Evolutionary conservation across 805 yeast genomes (phyloP).

Genomic region (Saccharomycopsis microspora): DNA sequence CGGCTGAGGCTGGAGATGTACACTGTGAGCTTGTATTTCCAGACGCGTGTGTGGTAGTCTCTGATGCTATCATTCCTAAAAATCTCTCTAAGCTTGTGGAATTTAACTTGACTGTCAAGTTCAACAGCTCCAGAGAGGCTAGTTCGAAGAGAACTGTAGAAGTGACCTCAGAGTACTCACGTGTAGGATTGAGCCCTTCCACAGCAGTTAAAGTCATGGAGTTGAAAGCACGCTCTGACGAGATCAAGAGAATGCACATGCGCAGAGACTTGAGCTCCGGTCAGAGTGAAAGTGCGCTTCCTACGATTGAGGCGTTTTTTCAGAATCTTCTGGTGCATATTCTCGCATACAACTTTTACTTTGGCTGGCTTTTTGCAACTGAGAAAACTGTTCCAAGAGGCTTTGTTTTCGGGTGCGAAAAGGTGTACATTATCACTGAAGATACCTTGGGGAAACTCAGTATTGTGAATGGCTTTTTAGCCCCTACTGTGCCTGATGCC

Average conservation of each 20-base stretch:
- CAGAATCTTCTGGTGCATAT: slow-evolving; percentile 44
- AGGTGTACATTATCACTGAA: slow-evolving; percentile 55
- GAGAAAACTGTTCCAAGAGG: slow-evolving; percentile 20
- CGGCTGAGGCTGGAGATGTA: not conserved
- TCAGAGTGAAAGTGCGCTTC: slow-evolving; percentile 3
- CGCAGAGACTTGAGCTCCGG: not conserved
- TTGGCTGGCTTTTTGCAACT: slow-evolving; percentile 69
- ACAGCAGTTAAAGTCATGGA: slow-evolving; percentile 31
- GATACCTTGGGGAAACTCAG: slow-evolving; percentile 56
- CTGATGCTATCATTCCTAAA: slow-evolving; percentile 7
- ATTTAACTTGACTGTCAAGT: slow-evolving; percentile 31
- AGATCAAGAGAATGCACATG: not conserved
- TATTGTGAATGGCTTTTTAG: slow-evolving; percentile 54
- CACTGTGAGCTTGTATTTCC: slow-evolving; percentile 7
- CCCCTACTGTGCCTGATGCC: slow-evolving; percentile 46
- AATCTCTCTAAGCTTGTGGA: slow-evolving; percentile 33
- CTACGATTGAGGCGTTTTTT: slow-evolving; percentile 6
- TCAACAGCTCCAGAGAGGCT: slow-evolving; percentile 26
- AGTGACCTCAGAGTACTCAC: slow-evolving; percentile 40
- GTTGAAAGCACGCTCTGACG: slow-evolving; percentile 15
- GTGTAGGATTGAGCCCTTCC: slow-evolving; percentile 46
- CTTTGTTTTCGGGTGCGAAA: slow-evolving; percentile 65
- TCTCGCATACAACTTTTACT: slow-evolving; percentile 51
- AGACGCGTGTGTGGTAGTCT: not conserved
- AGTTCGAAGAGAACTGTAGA: slow-evolving; percentile 3